Percentiles rank a stretch among this genome's conserved stretches.
These are phyloP conservation scores for Scedosporium boydii DNA, from an alignment of 2,329 filamentous ascomycete genomes.

Conservation along the genomic window DNA sequence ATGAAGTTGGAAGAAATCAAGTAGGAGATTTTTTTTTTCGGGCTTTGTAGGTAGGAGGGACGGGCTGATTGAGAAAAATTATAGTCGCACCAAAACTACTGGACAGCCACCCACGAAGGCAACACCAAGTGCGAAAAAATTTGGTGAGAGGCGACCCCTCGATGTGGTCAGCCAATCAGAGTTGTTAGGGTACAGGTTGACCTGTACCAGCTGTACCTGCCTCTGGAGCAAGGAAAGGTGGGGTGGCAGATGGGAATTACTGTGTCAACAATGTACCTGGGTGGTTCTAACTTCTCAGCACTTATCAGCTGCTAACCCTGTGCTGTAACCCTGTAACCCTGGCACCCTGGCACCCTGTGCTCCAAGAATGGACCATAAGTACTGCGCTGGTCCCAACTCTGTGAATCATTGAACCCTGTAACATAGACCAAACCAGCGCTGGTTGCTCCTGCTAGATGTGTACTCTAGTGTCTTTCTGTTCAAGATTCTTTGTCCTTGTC, in stretches of 20 bases:
- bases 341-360: too few species aligned
- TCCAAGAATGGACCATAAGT: too few species aligned
- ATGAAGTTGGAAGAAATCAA: neutral
- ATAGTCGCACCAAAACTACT: neutral
- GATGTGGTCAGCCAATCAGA: conserved; percentile 2
- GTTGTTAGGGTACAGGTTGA: conserved; percentile 5
- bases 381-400: too few species aligned
- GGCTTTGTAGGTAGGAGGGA: neutral
- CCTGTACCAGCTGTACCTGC: conserved; percentile 1
- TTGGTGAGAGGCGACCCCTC: conserved; percentile 2
- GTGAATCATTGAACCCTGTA: too few species aligned
- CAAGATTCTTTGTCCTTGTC: too few species aligned
- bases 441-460: too few species aligned
- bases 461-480: too few species aligned
- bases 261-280: neutral
- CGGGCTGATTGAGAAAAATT: neutral
- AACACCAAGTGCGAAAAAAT: neutral
- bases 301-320: too few species aligned
- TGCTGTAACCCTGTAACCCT: too few species aligned
- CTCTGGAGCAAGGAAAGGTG: neutral
- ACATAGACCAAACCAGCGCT: too few species aligned
- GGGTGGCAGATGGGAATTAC: conserved; percentile 1
- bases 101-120: conserved; percentile 1
- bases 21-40: conserved; percentile 8
- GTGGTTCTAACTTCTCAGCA: neutral